Percentiles rank a stretch among this genome's conserved stretches.
phyloP scores from a whole-genome alignment of 1,139 yeast species.

The Magnusiomyces paraingens region DNA sequence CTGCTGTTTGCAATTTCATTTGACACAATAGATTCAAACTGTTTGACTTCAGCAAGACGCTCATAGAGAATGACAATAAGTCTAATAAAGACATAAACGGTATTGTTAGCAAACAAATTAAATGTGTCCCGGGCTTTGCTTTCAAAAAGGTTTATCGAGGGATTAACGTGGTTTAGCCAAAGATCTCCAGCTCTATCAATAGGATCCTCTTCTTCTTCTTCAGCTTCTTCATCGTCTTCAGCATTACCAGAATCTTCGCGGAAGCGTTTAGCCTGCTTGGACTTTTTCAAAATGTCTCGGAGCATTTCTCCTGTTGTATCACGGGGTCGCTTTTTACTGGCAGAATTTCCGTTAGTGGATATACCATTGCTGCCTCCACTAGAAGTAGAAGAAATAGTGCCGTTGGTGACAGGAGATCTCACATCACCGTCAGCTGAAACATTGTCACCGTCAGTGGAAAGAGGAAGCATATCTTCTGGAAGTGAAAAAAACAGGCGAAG shows the following conservation, averaged over 20 bases:
- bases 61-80: conserved; percentile 75
- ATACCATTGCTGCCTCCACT: neutral
- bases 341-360: neutral
- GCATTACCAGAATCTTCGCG: conserved; percentile 25
- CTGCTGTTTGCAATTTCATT: conserved; percentile 55
- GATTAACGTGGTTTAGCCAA: conserved; percentile 43
- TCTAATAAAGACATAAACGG: conserved; percentile 85
- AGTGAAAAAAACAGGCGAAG: conserved; percentile 62
- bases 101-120: conserved; percentile 86
- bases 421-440: neutral
- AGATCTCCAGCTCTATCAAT: conserved; percentile 57
- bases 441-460: conserved; percentile 20
- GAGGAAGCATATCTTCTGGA: conserved; percentile 21
- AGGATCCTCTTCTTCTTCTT: conserved; percentile 12
- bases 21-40: conserved; percentile 58
- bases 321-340: conserved; percentile 37
- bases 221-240: conserved; percentile 25
- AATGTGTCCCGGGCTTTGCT: conserved; percentile 36
- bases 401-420: neutral
- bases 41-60: conserved; percentile 71
- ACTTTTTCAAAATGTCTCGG: conserved; percentile 65
- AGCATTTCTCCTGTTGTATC: conserved; percentile 39
- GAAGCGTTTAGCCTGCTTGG: conserved; percentile 34
- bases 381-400: neutral
- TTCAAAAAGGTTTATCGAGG: conserved; percentile 16